Base-by-base conservation (phyloP, 306 rosid species). In the Vicia faba region DNA sequence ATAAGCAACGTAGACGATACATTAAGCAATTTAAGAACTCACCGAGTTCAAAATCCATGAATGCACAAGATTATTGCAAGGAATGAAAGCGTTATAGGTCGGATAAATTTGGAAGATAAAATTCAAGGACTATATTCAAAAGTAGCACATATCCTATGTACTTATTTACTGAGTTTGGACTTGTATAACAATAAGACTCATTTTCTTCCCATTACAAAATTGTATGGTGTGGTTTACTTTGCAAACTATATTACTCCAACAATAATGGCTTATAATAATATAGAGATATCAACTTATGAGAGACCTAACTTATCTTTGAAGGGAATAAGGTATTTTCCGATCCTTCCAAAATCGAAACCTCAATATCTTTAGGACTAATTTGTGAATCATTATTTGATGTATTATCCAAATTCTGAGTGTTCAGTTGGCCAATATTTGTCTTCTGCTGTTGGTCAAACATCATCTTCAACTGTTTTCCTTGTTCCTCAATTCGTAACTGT, bases 391-490 rank as follows among this genome's bases (percentile, higher is more conserved):
- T 69, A 62, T 66, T 58, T 19, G 20, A 5, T n/a, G 70, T 58
- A 11, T 8, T 71, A 55, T 50, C 68, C 75, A 79, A 49, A 66
- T 70, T 74, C 14, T 67, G 61, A 56, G 60, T 75, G 15, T 38
- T 58, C 70, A 71, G 33, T 69, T 64, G 51, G 60, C 56, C 40
- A 12, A 13, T 26, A 63, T 59, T 75, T 80, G 81, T 71, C 77
- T 82, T 80, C 56, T 73, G 84, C 31, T 75, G 88, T 41, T 75
- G 82, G 4, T 83, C 84, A 83, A 86, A 79, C 82, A 83, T 78
- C 84, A 65, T 86, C 66, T 78, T 86, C 50, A 86, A 68, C 63
- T 86, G 86, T 74, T 60, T 83, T 51, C 86, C 91, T 53, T 86
- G 91, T 66, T 86, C 88, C 56, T 83, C 91, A 68, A 86, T 79